phyloP scores from a whole-genome alignment of 352 stramenopile species.

The Globisporangium okanoganense region DNA sequence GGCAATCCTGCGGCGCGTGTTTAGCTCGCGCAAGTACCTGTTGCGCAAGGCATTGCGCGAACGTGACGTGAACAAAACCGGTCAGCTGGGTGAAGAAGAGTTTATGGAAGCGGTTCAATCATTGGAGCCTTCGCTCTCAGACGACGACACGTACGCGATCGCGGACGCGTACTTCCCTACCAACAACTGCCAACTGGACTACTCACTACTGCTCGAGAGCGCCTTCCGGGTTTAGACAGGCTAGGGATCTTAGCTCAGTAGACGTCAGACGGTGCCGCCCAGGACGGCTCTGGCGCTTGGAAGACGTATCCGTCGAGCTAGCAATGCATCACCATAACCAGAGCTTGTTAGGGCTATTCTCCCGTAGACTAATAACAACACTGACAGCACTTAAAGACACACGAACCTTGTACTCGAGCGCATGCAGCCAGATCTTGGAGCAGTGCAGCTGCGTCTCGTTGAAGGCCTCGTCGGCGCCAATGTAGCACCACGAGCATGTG shows the following conservation, averaged over 20 bases:
- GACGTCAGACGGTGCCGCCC: conserved; percentile 38
- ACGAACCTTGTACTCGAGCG: conserved; percentile 82
- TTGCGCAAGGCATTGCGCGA: conserved; percentile 65
- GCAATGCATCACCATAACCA: conserved; percentile 9
- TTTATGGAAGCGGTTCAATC: conserved; percentile 74
- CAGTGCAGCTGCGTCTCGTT: conserved; percentile 86
- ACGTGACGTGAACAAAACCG: conserved; percentile 49
- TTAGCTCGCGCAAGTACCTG: conserved; percentile 62
- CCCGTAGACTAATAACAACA: neutral
- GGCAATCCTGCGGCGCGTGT: conserved; percentile 46
- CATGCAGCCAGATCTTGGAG: conserved; percentile 84
- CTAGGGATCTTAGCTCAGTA: conserved; percentile 33
- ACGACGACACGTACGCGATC: conserved; percentile 74
- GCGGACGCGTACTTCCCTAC: conserved; percentile 71
- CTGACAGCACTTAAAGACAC: neutral
- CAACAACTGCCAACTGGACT: conserved; percentile 68
- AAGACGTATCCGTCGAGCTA: conserved; percentile 75
- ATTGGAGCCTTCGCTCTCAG: conserved; percentile 52
- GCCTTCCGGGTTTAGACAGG: conserved; percentile 45
- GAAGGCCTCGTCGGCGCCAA: conserved; percentile 61
- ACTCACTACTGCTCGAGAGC: conserved; percentile 57
- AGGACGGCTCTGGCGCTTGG: conserved; percentile 49
- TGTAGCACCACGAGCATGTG: conserved; percentile 74
- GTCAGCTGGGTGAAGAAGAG: conserved; percentile 55
- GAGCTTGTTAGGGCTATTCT: neutral